Conservation (phyloP, 2,329 filamentous ascomycete genomes). For the Paramyrothecium roridum region DNA sequence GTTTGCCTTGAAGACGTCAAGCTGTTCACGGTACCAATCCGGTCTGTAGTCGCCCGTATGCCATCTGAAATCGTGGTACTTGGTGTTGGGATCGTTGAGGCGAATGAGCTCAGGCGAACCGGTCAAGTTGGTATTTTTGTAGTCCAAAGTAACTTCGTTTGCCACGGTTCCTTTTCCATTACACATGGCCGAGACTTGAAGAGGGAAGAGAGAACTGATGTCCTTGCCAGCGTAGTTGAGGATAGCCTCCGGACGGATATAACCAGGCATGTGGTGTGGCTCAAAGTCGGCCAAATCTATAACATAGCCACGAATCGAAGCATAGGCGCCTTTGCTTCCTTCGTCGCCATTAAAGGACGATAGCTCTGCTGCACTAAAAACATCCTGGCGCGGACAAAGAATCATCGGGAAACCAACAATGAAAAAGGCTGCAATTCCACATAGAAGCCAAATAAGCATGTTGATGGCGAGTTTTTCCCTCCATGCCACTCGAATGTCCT, state of each 20-base stretch:
- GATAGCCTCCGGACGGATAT: conserved; percentile 57
- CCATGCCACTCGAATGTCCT: conserved; percentile 91
- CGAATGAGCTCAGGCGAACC: conserved; percentile 64
- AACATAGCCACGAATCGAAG: conserved; percentile 84
- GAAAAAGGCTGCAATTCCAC: conserved; percentile 77
- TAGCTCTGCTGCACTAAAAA: conserved; percentile 78
- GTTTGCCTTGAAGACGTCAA: conserved; percentile 70
- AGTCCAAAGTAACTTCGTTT: conserved; percentile 78
- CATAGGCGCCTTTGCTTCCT: conserved; percentile 57
- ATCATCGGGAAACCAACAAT: conserved; percentile 82
- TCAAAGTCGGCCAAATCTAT: conserved; percentile 75
- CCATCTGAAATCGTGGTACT: conserved; percentile 91
- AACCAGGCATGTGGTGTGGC: conserved; percentile 67
- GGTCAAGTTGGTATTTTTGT: conserved; percentile 71
- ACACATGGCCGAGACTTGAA: conserved; percentile 92
- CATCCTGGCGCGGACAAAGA: conserved; percentile 88
- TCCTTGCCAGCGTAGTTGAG: conserved; percentile 84
- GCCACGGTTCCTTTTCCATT: conserved; percentile 67
- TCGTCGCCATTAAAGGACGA: conserved; percentile 70
- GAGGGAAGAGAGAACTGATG: conserved; percentile 83
- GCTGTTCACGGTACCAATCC: conserved; percentile 91
- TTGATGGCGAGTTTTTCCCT: conserved; percentile 98
- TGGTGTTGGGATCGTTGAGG: conserved; percentile 65
- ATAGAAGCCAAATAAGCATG: conserved; percentile 90
- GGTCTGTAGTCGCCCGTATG: conserved; percentile 77